Base-by-base conservation (phyloP, 2,329 filamentous ascomycete genomes). In the Xylaria arbuscula region DNA sequence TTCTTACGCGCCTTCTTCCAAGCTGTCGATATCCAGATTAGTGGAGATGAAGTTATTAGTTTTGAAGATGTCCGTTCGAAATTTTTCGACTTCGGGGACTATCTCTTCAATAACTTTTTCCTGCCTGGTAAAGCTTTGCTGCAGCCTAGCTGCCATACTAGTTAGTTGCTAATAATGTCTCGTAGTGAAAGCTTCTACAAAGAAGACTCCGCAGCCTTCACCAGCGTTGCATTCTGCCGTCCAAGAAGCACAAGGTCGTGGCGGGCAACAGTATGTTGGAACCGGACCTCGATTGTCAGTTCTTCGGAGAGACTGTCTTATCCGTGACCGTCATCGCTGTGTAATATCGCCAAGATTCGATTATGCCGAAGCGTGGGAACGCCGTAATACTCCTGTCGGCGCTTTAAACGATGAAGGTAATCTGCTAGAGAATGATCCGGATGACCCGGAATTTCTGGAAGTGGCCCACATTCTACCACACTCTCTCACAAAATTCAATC, bases 71-170 rank as follows among this genome's bases (percentile, higher is more conserved):
- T 73, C 1, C 62, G 60, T 50, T 34, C 54, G 3, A 63, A 53
- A 40, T 72, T 76, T 19, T 65, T 61, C 34, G 64, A 48, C n/a
- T 77, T 77, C 67, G 73, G 68, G 6, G 74, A 76, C 1, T 70
- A 74, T 57, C 68, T 77, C 10, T 59, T 77, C 7, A 53, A 74
- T 57, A 72, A 72, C 54, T 77, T 76, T 55, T 77, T 76, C 59
- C 50, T 76, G 15, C 73, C 75, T 34, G 62, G 73, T 76, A 71
- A 62, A 66, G 65, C 24, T 42, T 59, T 47, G 45, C 53, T 38
- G 15, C 50, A 38, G 13, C 53, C 8, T 53, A 51, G 32, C 28
- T 50, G 42, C 54, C 53, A 64, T 38, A 34, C 53, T 1, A 13
- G 36, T 58, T 55, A 32, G 9, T 36, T 70, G 24, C 47, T 60